Conservation (phyloP, 2,329 filamentous ascomycete genomes). For the Exutisphaerella laricina region DNA sequence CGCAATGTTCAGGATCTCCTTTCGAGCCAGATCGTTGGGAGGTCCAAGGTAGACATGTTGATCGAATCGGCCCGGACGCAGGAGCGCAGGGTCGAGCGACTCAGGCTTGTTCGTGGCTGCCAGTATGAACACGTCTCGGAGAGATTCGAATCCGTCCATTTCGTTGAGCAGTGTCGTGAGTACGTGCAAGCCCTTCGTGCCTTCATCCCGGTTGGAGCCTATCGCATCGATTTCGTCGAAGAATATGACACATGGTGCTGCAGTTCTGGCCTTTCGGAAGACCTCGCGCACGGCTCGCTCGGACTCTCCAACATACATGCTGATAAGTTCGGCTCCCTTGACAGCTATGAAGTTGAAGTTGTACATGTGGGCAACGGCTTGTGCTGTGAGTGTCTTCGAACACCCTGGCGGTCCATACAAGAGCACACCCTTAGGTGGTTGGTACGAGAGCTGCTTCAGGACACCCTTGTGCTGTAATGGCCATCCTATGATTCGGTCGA, state of each 20-base stretch:
- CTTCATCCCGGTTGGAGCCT: conserved; percentile 49
- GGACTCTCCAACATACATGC: conserved; percentile 96
- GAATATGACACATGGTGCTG: conserved; percentile 87
- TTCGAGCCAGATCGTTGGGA: conserved; percentile 65
- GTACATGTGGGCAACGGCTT: conserved; percentile 84
- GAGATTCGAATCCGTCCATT: conserved; percentile 87
- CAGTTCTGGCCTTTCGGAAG: conserved; percentile 78
- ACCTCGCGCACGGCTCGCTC: conserved; percentile 80
- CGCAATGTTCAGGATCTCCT: conserved; percentile 68
- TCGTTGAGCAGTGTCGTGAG: conserved; percentile 86
- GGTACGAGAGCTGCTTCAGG: conserved; percentile 47
- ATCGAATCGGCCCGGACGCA: conserved; percentile 81
- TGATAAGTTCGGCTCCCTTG: conserved; percentile 87
- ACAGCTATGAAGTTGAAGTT: conserved; percentile 91
- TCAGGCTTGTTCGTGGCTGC: conserved; percentile 91
- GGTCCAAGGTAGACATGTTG: conserved; percentile 79
- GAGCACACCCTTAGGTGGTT: conserved; percentile 73
- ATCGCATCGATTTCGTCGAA: conserved; percentile 96
- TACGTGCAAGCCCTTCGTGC: conserved; percentile 64
- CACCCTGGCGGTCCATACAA: conserved; percentile 91
- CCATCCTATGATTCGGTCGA: conserved; percentile 54
- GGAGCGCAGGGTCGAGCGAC: conserved; percentile 74
- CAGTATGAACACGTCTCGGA: conserved; percentile 78
- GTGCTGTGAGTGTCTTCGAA: conserved; percentile 87
- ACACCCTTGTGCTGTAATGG: conserved; percentile 52